Evolutionary conservation across 2,329 filamentous ascomycete genomes (phyloP).

Genomic region (Paecilomyces dactylethromorphus): DNA sequence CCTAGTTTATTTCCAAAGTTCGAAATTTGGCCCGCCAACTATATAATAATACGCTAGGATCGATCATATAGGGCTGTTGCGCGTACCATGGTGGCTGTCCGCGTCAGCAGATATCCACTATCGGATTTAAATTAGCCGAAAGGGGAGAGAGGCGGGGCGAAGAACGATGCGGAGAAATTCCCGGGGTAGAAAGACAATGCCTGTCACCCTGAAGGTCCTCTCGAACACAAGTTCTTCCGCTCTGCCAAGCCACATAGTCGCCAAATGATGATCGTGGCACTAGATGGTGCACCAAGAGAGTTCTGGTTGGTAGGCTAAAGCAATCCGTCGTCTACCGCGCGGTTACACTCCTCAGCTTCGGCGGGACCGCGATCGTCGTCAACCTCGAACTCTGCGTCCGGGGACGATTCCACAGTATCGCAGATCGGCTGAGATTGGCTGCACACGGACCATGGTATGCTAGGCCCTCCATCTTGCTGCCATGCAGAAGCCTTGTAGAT

Average conservation of each 20-base stretch:
- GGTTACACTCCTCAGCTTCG: not conserved
- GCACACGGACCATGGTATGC: not conserved
- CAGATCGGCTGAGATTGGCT: not conserved
- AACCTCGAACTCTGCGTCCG: too few relatives aligned
- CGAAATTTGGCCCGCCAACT: too few relatives aligned
- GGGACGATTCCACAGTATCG: not conserved
- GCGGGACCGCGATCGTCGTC: too few relatives aligned
- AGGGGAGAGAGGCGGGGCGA: not conserved
- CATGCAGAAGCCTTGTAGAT: not conserved
- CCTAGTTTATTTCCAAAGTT: too few relatives aligned
- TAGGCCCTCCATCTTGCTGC: not conserved
- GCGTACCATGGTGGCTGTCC: too few relatives aligned
- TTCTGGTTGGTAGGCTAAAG: not conserved
- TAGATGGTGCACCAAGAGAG: not conserved
- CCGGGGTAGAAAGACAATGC: not conserved
- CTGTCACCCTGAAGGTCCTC: not conserved
- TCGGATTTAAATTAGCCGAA: not conserved
- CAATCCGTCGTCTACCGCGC: not conserved
- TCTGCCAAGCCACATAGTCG: too few relatives aligned
- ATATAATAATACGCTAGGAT: too few relatives aligned
- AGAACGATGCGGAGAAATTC: not conserved
- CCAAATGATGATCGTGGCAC: not conserved
- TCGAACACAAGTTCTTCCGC: too few relatives aligned
- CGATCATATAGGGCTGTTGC: too few relatives aligned
- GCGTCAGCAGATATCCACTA: not conserved